A percentile compares a stretch with the other conserved stretches of the same genome.
phyloP scores from a whole-genome alignment of 2,329 filamentous ascomycete genomes.

The Colletotrichum sp. region DNA sequence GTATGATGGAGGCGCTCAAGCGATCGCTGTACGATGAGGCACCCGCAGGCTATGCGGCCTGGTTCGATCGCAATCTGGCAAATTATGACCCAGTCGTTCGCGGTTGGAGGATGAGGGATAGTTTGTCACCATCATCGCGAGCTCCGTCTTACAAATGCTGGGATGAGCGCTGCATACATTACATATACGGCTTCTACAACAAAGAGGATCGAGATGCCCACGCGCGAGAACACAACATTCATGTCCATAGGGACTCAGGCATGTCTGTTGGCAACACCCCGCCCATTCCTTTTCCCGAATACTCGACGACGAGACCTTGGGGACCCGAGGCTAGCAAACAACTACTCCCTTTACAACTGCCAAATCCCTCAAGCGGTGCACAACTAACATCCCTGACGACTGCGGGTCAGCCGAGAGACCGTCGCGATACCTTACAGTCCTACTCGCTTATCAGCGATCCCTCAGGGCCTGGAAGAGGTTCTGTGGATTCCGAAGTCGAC shows the following conservation, averaged over 20 bases:
- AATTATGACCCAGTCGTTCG: constrained; percentile 54
- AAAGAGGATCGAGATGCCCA: constrained; percentile 58
- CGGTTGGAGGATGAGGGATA: constrained; percentile 42
- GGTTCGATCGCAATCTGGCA: constrained; percentile 58
- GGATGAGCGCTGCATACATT: constrained; percentile 60
- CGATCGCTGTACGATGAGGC: constrained; percentile 41
- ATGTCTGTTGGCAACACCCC: constrained; percentile 44
- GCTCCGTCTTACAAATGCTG: constrained; percentile 58
- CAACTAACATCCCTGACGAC: constrained; percentile 40
- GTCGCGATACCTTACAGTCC: constrained; percentile 43
- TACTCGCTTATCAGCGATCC: constrained; percentile 47
- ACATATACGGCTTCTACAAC: constrained; percentile 62
- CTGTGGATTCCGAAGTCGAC: constrained; percentile 54
- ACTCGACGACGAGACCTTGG: constrained; percentile 36
- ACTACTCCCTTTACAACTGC: constrained; percentile 43
- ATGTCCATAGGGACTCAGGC: constrained; percentile 48
- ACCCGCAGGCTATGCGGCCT: constrained; percentile 53
- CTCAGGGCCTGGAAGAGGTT: constrained; percentile 38
- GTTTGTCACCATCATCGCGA: constrained; percentile 37
- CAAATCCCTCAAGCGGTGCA: constrained; percentile 37
- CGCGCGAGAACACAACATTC: constrained; percentile 47
- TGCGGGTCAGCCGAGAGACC: constrained; percentile 39
- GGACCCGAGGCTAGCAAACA: constrained; percentile 31
- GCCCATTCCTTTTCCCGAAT: constrained; percentile 39
- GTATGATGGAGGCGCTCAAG: constrained; percentile 43